A percentile compares a stretch with the other conserved stretches of the same genome.
phyloP scores from a whole-genome alignment of 208 protist species.

The Endotrypanum monterogeii region DNA sequence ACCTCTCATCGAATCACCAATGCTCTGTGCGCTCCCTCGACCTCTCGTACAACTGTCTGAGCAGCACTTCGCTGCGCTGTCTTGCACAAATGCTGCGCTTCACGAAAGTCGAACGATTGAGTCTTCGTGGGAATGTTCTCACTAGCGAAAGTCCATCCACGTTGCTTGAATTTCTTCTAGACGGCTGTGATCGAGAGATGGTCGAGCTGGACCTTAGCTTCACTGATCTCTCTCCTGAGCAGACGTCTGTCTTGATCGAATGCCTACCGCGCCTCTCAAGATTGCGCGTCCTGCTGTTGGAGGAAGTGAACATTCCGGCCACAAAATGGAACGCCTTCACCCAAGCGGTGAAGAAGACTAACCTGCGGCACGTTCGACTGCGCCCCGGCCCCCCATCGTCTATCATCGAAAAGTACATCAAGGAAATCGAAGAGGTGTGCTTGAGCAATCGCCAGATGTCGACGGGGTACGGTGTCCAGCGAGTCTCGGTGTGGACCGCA shows the following conservation, averaged over 20 bases:
- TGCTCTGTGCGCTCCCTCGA: slow-evolving; percentile 41
- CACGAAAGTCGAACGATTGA: slow-evolving; percentile 52
- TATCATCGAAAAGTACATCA: slow-evolving; percentile 26
- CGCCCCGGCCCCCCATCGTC: slow-evolving; percentile 29
- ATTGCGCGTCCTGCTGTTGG: slow-evolving; percentile 65
- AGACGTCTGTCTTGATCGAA: slow-evolving; percentile 65
- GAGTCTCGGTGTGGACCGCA: background rate
- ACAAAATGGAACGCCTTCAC: slow-evolving; percentile 46
- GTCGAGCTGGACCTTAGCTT: slow-evolving; percentile 80
- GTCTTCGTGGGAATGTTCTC: slow-evolving; percentile 80
- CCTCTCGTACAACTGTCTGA: slow-evolving; percentile 74
- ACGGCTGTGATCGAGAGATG: slow-evolving; percentile 45
- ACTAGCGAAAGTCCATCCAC: slow-evolving; percentile 27
- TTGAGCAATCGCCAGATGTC: slow-evolving; percentile 13
- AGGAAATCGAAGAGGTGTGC: slow-evolving; percentile 28
- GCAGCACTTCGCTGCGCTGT: slow-evolving; percentile 42
- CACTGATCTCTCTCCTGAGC: slow-evolving; percentile 48
- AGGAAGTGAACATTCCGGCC: slow-evolving; percentile 53
- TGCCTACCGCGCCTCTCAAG: slow-evolving; percentile 49
- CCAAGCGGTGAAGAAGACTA: slow-evolving; percentile 42
- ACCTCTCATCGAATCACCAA: slow-evolving; percentile 11
- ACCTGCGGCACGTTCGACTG: slow-evolving; percentile 57
- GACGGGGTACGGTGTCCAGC: background rate
- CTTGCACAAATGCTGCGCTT: slow-evolving; percentile 47
- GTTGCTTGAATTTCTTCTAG: slow-evolving; percentile 70